Evolutionary conservation across 306 rosid genomes (phyloP).

Genomic region (Gleditsia sinensis): DNA sequence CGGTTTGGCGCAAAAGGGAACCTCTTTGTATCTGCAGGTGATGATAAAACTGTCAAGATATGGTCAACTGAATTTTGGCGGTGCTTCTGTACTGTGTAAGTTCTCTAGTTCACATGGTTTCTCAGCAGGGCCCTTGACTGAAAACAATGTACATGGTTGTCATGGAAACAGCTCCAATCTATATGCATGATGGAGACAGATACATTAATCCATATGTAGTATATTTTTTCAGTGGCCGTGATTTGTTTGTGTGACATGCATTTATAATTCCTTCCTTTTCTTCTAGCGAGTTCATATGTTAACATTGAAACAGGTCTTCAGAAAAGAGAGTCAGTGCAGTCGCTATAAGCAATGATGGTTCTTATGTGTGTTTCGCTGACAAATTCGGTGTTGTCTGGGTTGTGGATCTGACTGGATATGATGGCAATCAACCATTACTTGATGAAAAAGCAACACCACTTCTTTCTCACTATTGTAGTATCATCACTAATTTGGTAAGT

Average conservation of each 20-base stretch:
- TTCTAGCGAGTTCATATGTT: background rate
- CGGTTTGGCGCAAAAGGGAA: conserved; percentile 70
- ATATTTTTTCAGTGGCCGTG: background rate
- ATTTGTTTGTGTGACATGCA: background rate
- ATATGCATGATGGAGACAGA: background rate
- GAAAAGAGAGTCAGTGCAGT: conserved; percentile 94
- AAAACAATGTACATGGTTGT: background rate
- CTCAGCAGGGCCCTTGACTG: background rate
- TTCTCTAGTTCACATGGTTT: background rate
- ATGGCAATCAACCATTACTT: conserved; percentile 37
- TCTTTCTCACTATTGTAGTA: conserved; percentile 94
- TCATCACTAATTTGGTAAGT: conserved; percentile 87
- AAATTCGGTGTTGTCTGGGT: conserved; percentile 93
- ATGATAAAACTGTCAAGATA: conserved; percentile 82
- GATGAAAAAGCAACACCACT: conserved; percentile 61
- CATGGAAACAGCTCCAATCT: background rate
- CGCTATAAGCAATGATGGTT: conserved; percentile 68
- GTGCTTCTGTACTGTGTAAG: conserved; percentile 73
- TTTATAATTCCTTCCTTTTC: conserved; percentile 11
- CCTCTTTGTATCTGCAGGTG: conserved; percentile 86
- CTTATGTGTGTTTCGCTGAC: conserved; percentile 84
- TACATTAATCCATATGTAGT: background rate
- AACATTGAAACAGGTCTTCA: conserved; percentile 56
- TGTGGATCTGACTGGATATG: conserved; percentile 55
- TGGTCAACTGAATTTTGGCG: conserved; percentile 84